Percentiles rank a stretch among this genome's conserved stretches.
Evolutionary conservation across 345 rosid species (phyloP).

Genomic region (Citrus mangshanensis): DNA sequence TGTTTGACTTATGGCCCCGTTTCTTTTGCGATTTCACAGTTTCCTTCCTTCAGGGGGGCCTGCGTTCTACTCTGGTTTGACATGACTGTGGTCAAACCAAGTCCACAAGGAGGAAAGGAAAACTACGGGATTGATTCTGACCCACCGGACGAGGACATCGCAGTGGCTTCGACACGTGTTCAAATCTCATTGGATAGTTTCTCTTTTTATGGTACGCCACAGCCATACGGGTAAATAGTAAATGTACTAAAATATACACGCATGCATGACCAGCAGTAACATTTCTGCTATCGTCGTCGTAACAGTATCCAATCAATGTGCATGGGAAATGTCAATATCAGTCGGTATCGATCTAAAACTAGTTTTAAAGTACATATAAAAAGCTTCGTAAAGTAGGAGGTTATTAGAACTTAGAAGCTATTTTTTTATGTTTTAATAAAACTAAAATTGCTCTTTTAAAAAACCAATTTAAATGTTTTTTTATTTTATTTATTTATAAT

Average conservation of each 20-base stretch:
- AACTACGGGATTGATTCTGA: background rate
- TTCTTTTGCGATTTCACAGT: background rate
- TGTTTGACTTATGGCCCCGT: background rate
- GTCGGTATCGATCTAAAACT: background rate
- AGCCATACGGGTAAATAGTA: too few relatives aligned
- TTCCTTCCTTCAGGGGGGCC: background rate
- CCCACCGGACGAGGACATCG: background rate
- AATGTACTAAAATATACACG: background rate
- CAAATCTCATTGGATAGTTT: background rate
- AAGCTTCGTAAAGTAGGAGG: background rate
- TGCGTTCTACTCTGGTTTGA: conserved; percentile 8
- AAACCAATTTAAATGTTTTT: too few relatives aligned
- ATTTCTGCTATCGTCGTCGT: background rate
- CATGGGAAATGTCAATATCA: too few relatives aligned
- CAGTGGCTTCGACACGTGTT: background rate
- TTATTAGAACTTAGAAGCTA: background rate
- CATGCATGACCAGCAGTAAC: background rate
- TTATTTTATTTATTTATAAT: too few relatives aligned
- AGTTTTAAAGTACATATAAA: background rate
- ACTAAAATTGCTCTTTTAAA: too few relatives aligned
- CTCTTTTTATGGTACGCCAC: background rate
- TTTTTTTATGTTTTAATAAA: background rate
- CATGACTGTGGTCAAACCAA: conserved; percentile 14
- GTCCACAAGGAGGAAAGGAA: background rate
- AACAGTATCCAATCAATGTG: background rate